Base-by-base conservation (phyloP, 1,284 basidiomycete species). In the Tylopilus microsporus region DNA sequence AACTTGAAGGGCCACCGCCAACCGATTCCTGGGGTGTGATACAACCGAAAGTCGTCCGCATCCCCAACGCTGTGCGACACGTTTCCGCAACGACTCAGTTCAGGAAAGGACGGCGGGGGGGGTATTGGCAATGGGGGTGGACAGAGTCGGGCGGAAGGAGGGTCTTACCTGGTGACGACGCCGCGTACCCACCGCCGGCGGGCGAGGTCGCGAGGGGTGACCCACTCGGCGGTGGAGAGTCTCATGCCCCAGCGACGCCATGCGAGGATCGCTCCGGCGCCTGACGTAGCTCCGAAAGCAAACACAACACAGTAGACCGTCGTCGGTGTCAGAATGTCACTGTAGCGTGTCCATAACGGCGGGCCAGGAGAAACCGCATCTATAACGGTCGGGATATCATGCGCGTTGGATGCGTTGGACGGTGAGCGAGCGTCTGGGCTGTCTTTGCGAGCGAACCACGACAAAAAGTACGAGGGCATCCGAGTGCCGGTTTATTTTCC, bases 11-110 rank as follows among this genome's bases (percentile, higher is more conserved):
- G 90, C 78, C 83, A 87, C 13, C 76, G 74, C 77, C 86, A 91
- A 30, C 89, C 86, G 46, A 89, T 73, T 0, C 80, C 81, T 0
- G 93, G 92, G 0, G 88, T 94, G 68, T 97, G 94, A 66, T 87
- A 95, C 42, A 97, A 65, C 47, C 87, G 80, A 70, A 90, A 91
- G 66, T 86, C 87, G 69, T 90, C 94, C 43, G 81, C 87, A 70
- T 94, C 91, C 4, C 89, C 89, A 52, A 94, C 91, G 66, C 91
- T 92, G 66, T 51, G 56, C 30, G 52, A 60, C 32, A 19, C 16
- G 56, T 41, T 53, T 43, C 46, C 30, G 32, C 30, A 21, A 52
- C 43, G 53, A 45, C 48, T 55, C 49, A 53, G 47, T 30, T 51
- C 49, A 46, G 34, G 48, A 39, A 12, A 39, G 37, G 37, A 39